Base-by-base conservation (phyloP, 257 asterid genomes). In the Haberlea rhodopensis region DNA sequence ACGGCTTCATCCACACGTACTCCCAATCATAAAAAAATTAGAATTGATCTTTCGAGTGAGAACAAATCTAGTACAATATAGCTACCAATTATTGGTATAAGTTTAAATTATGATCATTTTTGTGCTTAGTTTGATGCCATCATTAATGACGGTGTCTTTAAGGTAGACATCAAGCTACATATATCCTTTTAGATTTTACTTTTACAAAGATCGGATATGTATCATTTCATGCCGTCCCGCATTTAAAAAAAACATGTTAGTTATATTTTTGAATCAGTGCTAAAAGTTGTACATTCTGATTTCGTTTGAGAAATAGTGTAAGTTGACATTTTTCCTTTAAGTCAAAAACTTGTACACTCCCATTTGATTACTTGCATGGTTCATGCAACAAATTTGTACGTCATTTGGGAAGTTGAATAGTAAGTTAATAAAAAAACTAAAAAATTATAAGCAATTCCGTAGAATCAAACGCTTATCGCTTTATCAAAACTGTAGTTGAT, bases 341-440 rank as follows among this genome's bases (percentile, higher is more conserved):
- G 79, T 75, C 81, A 72, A 78, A 40, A 66, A 16, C 28, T 52
- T 51, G n/a, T 34, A 5, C 43, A 62, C 20, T 60, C 49, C n/a
- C 61, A 3, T 18, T 23, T 60, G 19, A 43, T 13, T 13, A 69
- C 32, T 25, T 66, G 86, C 89, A 69, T 71, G 75, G 27, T 54
- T 34, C 86, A 75, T 76, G 86, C 86, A 70, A 21, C 57, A 27
- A n/a, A 9, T 60, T 43, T 48, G 29, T 54, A 71, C 70, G 15
- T 60, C 48, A 61, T 45, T 15, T 45, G 16, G 54, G 27, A 8
- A 11, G 53, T 67, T 46, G 19, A n/a, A n/a, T n/a, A n/a, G n/a
- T n/a, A n/a, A n/a, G n/a, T n/a, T n/a, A n/a, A n/a, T n/a, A n/a
- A n/a, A n/a, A n/a, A n/a, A n/a, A n/a, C n/a, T n/a, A n/a, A n/a